Percentiles rank a stretch among this genome's conserved stretches.
phyloP scores from a whole-genome alignment of 495 filamentous ascomycete genomes.

The Aspergillus funiculosus region DNA sequence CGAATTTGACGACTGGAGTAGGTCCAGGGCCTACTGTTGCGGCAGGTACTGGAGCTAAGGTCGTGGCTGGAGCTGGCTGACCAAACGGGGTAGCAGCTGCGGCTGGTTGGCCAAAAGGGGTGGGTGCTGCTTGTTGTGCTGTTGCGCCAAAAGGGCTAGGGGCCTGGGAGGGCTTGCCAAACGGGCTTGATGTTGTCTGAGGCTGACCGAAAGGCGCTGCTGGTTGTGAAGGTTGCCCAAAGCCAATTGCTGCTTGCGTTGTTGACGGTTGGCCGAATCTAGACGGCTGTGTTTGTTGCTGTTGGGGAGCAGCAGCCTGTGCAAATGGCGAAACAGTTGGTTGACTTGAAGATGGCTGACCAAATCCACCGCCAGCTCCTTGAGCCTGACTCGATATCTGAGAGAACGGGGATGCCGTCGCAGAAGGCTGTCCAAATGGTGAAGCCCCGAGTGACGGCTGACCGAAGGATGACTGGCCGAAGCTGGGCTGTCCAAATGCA shows the following conservation, averaged over 20 bases:
- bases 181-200: constrained; percentile 20
- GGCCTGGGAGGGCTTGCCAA: constrained; percentile 25
- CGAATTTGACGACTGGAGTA: constrained; percentile 27
- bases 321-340: constrained; percentile 26
- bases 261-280: constrained; percentile 28
- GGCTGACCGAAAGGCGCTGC: constrained; percentile 22
- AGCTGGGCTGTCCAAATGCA: constrained; percentile 34
- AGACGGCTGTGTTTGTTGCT: constrained; percentile 17
- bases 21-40: constrained; percentile 24
- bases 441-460: constrained; percentile 19
- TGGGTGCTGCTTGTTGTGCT: constrained; percentile 21
- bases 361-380: constrained; percentile 25
- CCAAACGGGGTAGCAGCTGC: neutral
- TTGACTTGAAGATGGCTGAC: constrained; percentile 21
- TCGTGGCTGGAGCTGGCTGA: neutral
- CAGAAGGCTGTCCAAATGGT: constrained; percentile 25
- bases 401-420: constrained; percentile 30
- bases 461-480: constrained; percentile 29
- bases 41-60: constrained; percentile 2
- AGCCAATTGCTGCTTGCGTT: constrained; percentile 17
- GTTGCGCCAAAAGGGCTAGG: constrained; percentile 16
- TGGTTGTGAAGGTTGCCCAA: constrained; percentile 33
- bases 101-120: constrained; percentile 2
- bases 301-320: constrained; percentile 30
- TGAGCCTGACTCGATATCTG: constrained; percentile 26